These are phyloP conservation scores for Ophiostoma montium DNA, from an alignment of 2,329 filamentous ascomycete species.

Conservation along the genomic window DNA sequence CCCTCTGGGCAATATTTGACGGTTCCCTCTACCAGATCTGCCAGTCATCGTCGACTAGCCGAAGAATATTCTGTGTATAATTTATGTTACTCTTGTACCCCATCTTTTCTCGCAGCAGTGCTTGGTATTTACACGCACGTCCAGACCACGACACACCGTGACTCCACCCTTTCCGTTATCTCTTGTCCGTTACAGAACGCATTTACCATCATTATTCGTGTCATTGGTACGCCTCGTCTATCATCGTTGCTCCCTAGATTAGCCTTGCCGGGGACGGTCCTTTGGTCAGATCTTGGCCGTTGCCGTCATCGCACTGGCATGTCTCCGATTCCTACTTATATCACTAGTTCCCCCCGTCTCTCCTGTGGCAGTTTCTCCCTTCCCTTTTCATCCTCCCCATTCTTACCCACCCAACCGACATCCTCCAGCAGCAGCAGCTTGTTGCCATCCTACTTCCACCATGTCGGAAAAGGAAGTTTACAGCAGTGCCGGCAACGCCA, in stretches of 20 bases:
- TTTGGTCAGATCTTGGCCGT: background rate
- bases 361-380: too few species aligned
- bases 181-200: conserved; percentile 1
- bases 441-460: background rate
- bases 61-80: too few species aligned
- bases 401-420: too few species aligned
- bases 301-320: too few species aligned
- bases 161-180: background rate
- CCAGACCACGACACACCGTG: background rate
- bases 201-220: background rate
- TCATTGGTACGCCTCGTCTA: background rate
- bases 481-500: background rate
- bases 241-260: background rate
- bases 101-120: too few species aligned
- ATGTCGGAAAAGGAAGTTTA: background rate
- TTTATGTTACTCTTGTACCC: too few species aligned
- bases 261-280: background rate
- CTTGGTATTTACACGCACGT: background rate
- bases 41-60: too few species aligned
- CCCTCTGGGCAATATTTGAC: too few species aligned
- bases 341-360: too few species aligned
- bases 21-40: too few species aligned
- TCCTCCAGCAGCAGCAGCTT: background rate
- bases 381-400: background rate
- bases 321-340: too few species aligned